Evolutionary conservation across 73 alveolate species (phyloP).

Genomic region (Urostyla sp.): DNA sequence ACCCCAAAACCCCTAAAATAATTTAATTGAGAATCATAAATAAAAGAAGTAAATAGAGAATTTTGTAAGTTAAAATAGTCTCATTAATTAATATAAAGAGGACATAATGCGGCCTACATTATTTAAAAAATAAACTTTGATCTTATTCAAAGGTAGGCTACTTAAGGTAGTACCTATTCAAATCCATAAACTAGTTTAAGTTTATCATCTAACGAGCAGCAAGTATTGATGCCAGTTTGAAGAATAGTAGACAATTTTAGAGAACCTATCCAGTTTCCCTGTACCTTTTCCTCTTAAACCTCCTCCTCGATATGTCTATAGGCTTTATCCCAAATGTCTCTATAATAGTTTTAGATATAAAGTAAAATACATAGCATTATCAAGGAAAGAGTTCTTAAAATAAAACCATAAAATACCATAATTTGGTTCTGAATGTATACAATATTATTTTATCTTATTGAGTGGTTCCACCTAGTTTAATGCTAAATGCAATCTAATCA

Average conservation of each 20-base stretch:
- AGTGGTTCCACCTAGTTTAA: constrained; percentile 42
- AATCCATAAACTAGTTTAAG: constrained; percentile 39
- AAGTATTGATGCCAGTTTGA: background rate
- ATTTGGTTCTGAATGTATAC: constrained; percentile 79
- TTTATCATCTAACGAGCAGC: constrained; percentile 2
- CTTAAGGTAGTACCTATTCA: constrained; percentile 28
- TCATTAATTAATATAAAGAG: too few relatives aligned
- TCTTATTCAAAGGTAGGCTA: constrained; percentile 27
- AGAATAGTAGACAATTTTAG: background rate
- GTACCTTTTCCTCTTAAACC: background rate
- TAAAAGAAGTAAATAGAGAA: too few relatives aligned
- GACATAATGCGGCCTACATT: too few relatives aligned
- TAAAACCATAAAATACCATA: constrained; percentile 83
- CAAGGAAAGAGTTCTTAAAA: constrained; percentile 69
- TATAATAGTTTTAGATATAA: background rate
- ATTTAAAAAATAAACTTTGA: constrained; percentile 7
- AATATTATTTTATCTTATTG: constrained; percentile 43
- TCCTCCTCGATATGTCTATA: background rate
- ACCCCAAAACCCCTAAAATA: too few relatives aligned
- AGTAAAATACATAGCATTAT: constrained; percentile 62
- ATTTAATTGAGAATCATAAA: too few relatives aligned
- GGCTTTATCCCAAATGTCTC: constrained; percentile 71
- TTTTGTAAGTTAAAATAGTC: too few relatives aligned
- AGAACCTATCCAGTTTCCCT: constrained; percentile 29
- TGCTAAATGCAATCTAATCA: constrained; percentile 53